Conservation (phyloP, 345 rosid species). For the Eutrema heterophyllum region DNA sequence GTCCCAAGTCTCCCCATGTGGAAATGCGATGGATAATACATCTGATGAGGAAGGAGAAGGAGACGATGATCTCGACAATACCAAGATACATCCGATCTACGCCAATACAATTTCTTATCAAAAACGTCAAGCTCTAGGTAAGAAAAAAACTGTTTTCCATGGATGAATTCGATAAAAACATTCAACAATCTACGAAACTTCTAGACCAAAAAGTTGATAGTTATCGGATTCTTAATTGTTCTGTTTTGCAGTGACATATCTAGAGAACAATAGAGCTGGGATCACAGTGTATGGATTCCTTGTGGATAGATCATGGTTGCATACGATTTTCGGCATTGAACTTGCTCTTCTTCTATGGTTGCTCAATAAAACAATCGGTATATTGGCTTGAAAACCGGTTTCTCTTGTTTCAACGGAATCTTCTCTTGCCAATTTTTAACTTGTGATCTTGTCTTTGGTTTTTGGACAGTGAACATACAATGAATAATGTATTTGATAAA, state of each 20-base stretch:
- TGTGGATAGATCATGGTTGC: slow-evolving; percentile 81
- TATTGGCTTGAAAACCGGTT: slow-evolving; percentile 8
- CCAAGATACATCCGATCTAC: slow-evolving; percentile 51
- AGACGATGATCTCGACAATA: slow-evolving; percentile 58
- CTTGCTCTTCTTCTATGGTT: slow-evolving; percentile 84
- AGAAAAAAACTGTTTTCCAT: neutral
- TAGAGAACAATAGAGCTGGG: slow-evolving; percentile 82
- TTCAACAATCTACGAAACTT: neutral
- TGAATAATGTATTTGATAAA: neutral
- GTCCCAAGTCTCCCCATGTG: slow-evolving; percentile 23
- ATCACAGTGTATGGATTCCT: slow-evolving; percentile 82
- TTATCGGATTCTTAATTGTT: neutral
- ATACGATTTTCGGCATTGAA: slow-evolving; percentile 72
- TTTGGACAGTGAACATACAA: slow-evolving; percentile 30
- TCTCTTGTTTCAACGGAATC: neutral
- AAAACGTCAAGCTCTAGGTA: slow-evolving; percentile 85
- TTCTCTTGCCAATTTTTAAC: neutral
- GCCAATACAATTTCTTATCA: slow-evolving; percentile 78
- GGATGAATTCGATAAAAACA: neutral
- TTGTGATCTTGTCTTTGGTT: slow-evolving; percentile 6
- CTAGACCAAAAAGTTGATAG: neutral
- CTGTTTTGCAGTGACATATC: slow-evolving; percentile 59
- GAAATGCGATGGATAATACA: slow-evolving; percentile 31
- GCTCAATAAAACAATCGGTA: slow-evolving; percentile 84
- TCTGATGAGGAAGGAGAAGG: slow-evolving; percentile 66